Percentiles rank a stretch among this genome's conserved stretches.
These are phyloP conservation scores for Wallacemonas sp. DNA, from an alignment of 208 protist genomes.

Conservation along the genomic window DNA sequence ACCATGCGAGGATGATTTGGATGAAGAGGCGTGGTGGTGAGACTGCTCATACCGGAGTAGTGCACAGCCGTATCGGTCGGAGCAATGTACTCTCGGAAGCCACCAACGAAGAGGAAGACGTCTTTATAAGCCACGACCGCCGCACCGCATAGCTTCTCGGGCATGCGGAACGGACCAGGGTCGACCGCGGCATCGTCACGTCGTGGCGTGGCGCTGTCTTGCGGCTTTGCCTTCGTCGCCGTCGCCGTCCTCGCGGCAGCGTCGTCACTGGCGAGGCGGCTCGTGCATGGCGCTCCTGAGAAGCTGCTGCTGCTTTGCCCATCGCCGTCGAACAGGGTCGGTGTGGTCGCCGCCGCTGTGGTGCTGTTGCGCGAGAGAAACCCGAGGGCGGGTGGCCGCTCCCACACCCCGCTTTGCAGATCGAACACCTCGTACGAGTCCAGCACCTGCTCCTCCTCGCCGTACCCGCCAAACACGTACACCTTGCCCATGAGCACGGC, in stretches of 20 bases:
- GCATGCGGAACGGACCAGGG: constrained; percentile 28
- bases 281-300: too few relatives aligned
- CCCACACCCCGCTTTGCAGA: constrained; percentile 29
- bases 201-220: constrained; percentile 3
- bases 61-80: constrained; percentile 34
- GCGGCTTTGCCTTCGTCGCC: too few relatives aligned
- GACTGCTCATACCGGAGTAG: constrained; percentile 37
- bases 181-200: neutral
- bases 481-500: constrained; percentile 24
- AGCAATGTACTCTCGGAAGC: constrained; percentile 30
- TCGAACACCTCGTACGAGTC: constrained; percentile 52
- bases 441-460: constrained; percentile 29
- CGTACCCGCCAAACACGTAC: constrained; percentile 59
- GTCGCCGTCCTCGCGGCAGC: too few relatives aligned
- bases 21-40: constrained; percentile 29
- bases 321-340: too few relatives aligned
- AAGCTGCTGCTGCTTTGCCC: too few relatives aligned
- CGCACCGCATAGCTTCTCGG: constrained; percentile 34
- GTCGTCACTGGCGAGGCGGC: too few relatives aligned
- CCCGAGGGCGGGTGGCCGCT: constrained; percentile 8
- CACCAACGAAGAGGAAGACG: constrained; percentile 35
- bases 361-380: neutral
- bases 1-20: neutral
- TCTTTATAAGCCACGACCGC: constrained; percentile 29
- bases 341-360: neutral